phyloP scores from a whole-genome alignment of 805 yeast genomes.

The Candida morakotiae region DNA sequence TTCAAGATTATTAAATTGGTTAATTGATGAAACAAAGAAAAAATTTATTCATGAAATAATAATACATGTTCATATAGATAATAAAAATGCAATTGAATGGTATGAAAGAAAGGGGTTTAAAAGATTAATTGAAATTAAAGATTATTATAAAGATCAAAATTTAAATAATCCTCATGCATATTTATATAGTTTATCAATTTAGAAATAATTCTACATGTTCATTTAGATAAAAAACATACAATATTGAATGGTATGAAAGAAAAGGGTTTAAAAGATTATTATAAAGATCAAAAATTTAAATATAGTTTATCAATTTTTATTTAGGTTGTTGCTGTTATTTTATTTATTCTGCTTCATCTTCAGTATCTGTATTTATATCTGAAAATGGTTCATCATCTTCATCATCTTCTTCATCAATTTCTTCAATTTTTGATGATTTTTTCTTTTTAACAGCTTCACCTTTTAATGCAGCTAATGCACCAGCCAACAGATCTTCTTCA shows the following conservation, averaged over 20 bases:
- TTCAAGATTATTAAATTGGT: conserved; percentile 48
- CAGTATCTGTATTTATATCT: conserved; percentile 44
- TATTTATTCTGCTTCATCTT: conserved; percentile 36
- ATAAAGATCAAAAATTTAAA: conserved; percentile 41
- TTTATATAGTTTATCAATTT: conserved; percentile 28
- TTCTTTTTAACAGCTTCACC: conserved; percentile 52
- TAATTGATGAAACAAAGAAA: conserved; percentile 52
- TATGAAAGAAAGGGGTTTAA: conserved; percentile 48
- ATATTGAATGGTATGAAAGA: conserved; percentile 48
- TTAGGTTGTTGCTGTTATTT: too few species aligned
- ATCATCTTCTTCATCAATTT: conserved; percentile 36
- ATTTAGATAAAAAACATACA: conserved; percentile 37
- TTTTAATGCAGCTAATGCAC: conserved; percentile 65
- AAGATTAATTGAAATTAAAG: conserved; percentile 30
- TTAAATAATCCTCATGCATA: conserved; percentile 48
- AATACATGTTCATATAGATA: conserved; percentile 49
- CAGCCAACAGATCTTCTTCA: conserved; percentile 72
- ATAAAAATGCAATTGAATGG: conserved; percentile 45
- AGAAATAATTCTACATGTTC: conserved; percentile 51
- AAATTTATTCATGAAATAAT: conserved; percentile 50
- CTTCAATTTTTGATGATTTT: conserved; percentile 12
- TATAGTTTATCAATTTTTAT: conserved; percentile 45
- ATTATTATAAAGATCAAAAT: conserved; percentile 46
- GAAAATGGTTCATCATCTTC: conserved; percentile 36
- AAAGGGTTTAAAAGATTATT: conserved; percentile 52